Evolutionary conservation across 305 asterid species (phyloP), one percentile per base, ranked within the genome.

Genomic region (Solanum aculeatissimum): DNA sequence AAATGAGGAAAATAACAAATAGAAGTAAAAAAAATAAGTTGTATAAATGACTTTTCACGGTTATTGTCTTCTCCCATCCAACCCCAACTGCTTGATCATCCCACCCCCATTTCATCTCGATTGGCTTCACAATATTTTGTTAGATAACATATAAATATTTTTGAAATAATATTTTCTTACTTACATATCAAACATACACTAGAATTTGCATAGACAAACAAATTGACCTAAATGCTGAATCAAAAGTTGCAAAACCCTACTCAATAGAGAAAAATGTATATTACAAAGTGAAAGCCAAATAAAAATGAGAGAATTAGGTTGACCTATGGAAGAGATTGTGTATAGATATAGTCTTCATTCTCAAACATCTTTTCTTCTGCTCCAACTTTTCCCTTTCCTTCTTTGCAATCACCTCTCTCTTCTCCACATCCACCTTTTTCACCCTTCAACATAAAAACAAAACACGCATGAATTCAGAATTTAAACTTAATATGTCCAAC

Each of bases 311-410:
- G 13, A 63, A n/a, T n/a, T n/a, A 82, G 32, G 21, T 29, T 66
- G 27, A n/a, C 68, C 66, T 63, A 89, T 66, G 92, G 92, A 78
- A 85, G 83, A 23, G 91, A 88, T 72, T 89, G 90, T 47, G 92
- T 89, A 71, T 89, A 88, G 85, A 89, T 89, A 75, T 89, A 89
- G 51, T 88, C 92, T 83, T 88, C 90, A 85, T 75, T 89, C 88
- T 88, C 92, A 79, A 85, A 86, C n/a, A 81, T 42, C 49, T 81
- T 38, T 60, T 84, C 87, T 84, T 88, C 81, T 57, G 65, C 57
- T 29, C 8, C 66, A 35, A 43, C 35, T 18, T 23, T n/a, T 45
- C 42, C 66, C 54, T 69, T 68, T 21, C 65, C 87, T 86, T 66
- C 75, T 83, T 86, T 89, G 84, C 84, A 45, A 86, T 82, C 87